phyloP scores from a whole-genome alignment of 2,329 filamentous ascomycete species.

The Cytospora leucostoma region DNA sequence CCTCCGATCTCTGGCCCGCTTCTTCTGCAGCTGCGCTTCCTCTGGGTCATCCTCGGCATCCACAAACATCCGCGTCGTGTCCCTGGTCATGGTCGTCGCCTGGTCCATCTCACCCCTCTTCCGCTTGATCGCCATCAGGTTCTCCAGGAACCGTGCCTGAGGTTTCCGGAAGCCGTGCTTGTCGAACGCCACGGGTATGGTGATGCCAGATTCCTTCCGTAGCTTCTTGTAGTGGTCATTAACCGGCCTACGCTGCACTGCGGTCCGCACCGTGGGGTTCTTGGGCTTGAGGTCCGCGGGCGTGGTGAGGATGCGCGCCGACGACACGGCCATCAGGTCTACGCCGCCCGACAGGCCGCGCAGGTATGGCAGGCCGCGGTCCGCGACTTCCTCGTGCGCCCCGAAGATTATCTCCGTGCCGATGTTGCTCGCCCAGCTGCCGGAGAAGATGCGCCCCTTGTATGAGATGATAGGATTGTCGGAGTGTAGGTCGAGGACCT shows the following conservation, averaged over 20 bases:
- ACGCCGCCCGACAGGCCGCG: conserved; percentile 59
- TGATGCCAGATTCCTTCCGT: conserved; percentile 45
- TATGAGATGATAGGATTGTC: conserved; percentile 77
- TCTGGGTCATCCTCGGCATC: conserved; percentile 46
- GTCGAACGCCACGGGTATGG: conserved; percentile 49
- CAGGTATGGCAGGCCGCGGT: conserved; percentile 46
- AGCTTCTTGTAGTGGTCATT: conserved; percentile 33
- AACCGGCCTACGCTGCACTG: conserved; percentile 40
- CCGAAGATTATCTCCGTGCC: conserved; percentile 82
- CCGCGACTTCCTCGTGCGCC: conserved; percentile 42
- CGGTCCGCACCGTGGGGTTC: conserved; percentile 30
- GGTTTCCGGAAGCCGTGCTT: conserved; percentile 50
- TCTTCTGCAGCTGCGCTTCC: conserved; percentile 40
- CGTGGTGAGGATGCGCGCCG: conserved; percentile 68
- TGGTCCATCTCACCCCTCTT: conserved; percentile 65
- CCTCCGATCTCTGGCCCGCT: conserved; percentile 33
- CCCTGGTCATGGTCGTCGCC: conserved; percentile 60
- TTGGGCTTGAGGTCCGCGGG: conserved; percentile 61
- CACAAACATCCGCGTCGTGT: conserved; percentile 36
- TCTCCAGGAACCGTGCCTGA: conserved; percentile 62
- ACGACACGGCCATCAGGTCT: conserved; percentile 71
- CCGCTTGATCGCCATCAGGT: conserved; percentile 65
- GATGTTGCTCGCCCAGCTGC: conserved; percentile 78
- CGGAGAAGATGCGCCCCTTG: conserved; percentile 74
- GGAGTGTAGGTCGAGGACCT: conserved; percentile 82